Percentiles rank a stretch among this genome's conserved stretches.
Evolutionary conservation across 192 early-diverging fungal genomes (phyloP).

Genomic region (Entophlyctis luteolus): DNA sequence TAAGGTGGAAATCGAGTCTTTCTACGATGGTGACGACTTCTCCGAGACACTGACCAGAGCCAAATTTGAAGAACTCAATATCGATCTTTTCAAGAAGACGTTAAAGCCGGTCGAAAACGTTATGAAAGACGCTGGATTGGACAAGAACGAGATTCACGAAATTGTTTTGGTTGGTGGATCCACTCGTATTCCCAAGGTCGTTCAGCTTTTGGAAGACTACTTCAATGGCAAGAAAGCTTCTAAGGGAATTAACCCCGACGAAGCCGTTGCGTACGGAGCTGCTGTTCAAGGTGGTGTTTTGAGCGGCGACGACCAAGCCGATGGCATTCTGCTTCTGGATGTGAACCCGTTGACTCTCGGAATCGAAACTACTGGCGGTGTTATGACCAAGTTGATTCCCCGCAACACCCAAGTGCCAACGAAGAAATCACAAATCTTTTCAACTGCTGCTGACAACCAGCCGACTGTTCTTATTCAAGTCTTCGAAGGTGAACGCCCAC

Average conservation of each 20-base stretch:
- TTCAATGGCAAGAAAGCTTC: slow-evolving; percentile 92
- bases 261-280: slow-evolving; percentile 90
- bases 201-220: slow-evolving; percentile 77
- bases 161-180: slow-evolving; percentile 93
- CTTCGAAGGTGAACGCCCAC: slow-evolving; percentile 89
- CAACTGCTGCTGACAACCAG: slow-evolving; percentile 94
- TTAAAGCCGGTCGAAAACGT: slow-evolving; percentile 90
- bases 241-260: slow-evolving; percentile 94
- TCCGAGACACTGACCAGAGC: slow-evolving; percentile 90
- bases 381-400: slow-evolving; percentile 91
- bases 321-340: slow-evolving; percentile 83
- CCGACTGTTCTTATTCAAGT: slow-evolving; percentile 92
- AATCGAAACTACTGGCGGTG: slow-evolving; percentile 93
- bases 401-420: slow-evolving; percentile 90
- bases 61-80: slow-evolving; percentile 95
- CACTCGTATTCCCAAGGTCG: slow-evolving; percentile 91
- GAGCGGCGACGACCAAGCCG: slow-evolving; percentile 78
- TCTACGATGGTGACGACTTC: slow-evolving; percentile 81
- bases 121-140: slow-evolving; percentile 88
- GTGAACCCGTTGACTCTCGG: slow-evolving; percentile 88
- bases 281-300: slow-evolving; percentile 84
- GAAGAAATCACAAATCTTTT: slow-evolving; percentile 94
- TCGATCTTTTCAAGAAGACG: slow-evolving; percentile 88
- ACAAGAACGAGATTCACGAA: slow-evolving; percentile 76
- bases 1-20: slow-evolving; percentile 88